Base-by-base conservation (phyloP, 164 flowering plant species). In the Warburgia ugandensis region DNA sequence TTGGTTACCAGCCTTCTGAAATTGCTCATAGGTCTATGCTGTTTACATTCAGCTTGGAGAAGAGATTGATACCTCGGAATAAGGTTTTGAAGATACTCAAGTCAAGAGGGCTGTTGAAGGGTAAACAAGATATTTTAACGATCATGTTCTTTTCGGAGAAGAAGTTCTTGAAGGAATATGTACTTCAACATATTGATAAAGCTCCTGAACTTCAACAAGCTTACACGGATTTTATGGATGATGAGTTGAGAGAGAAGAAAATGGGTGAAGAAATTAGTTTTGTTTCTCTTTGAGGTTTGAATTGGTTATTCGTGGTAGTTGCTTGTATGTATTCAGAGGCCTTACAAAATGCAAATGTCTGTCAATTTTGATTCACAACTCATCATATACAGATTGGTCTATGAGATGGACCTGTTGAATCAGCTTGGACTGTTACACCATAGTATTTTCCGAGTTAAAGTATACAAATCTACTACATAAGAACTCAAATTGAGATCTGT, bases 11-110 rank as follows among this genome's bases (percentile, higher is more conserved):
- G 11, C 32, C 41, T 13, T 27, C 10, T 10, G 44, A 32, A 16
- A 20, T 59, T 5, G 40, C 32, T 20, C 17, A 13, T n/a, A 50
- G 26, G 45, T 29, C 47, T 29, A 11, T 1, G 3, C 30, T 50
- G 37, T 30, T 59, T 26, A 16, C 5, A 5, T 47, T 20, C 10
- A 51, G 62, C 50, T 50, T 56, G 32, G 60, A 56, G 45, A 47
- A 37, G 45, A 56, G 42, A 26, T 1, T 59, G 48, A 50, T 38
- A 28, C 56, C 50, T 27, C 41, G 56, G 10, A 1, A 41, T 30
- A 37, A 58, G 36, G n/a, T 58, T 17, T 50, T 54, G 16, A 54
- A 54, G 38, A 28, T 54, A 19, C 19, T 54, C 9, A 30, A 21
- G 25, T 29, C 47, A 9, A 28, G 27, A 48, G 29, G 48, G 10